Conservation (phyloP, 495 filamentous ascomycete genomes). For the Apodospora peruviana region DNA sequence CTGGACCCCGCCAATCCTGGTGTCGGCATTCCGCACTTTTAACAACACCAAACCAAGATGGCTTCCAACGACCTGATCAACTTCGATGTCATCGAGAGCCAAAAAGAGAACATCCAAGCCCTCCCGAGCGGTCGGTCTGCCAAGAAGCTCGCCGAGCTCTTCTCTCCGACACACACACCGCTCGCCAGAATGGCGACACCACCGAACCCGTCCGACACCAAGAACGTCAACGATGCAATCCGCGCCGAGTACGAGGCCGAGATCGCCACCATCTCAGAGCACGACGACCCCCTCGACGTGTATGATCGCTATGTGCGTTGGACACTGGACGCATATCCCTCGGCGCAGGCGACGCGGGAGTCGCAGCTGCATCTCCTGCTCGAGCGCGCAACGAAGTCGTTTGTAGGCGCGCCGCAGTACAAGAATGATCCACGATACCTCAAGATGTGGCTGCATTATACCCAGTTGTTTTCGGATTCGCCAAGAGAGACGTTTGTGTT, state of each 20-base stretch:
- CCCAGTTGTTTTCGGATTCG: slow-evolving; percentile 83
- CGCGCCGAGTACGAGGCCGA: slow-evolving; percentile 84
- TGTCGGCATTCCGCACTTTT: too few species aligned
- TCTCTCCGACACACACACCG: slow-evolving; percentile 53
- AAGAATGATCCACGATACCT: slow-evolving; percentile 92
- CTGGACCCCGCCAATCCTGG: too few species aligned
- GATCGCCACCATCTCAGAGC: slow-evolving; percentile 68
- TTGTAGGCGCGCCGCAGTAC: slow-evolving; percentile 79
- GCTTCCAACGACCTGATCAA: slow-evolving; percentile 57
- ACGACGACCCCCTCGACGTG: slow-evolving; percentile 91
- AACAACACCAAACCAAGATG: too few species aligned
- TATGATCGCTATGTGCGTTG: slow-evolving; percentile 96
- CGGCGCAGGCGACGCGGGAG: slow-evolving; percentile 83
- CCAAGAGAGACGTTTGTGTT: slow-evolving; percentile 91
- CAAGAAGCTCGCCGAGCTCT: slow-evolving; percentile 77
- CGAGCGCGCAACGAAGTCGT: slow-evolving; percentile 86
- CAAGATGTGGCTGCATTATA: slow-evolving; percentile 89
- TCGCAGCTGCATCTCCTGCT: slow-evolving; percentile 84
- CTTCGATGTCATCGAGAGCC: slow-evolving; percentile 91
- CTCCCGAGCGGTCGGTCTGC: slow-evolving; percentile 88
- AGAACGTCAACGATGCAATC: slow-evolving; percentile 69
- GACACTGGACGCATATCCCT: slow-evolving; percentile 92
- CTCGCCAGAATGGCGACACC: slow-evolving; percentile 43
- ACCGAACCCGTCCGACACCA: slow-evolving; percentile 59
- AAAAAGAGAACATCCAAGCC: slow-evolving; percentile 97